Base-by-base conservation (phyloP, 768 basidiomycete species). In the Hygrocybe punicea region DNA sequence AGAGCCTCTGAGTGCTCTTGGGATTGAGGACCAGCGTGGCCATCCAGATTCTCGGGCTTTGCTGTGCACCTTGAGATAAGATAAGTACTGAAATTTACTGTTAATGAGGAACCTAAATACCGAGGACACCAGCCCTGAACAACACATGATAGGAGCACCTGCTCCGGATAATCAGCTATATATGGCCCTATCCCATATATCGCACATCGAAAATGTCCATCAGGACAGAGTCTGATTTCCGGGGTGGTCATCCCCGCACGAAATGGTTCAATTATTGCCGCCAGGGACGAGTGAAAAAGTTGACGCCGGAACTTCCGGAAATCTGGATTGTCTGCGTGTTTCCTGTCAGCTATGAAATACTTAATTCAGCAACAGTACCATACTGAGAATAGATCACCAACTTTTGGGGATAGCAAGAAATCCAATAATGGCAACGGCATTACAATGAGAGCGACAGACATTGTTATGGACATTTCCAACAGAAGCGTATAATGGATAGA, bases 101-200 rank as follows among this genome's bases (percentile, higher is more conserved):
- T 21, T 42, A 42, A 21, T 42, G 19, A 16, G 16, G 14, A 42
- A 42, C 16, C 40, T 42, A 42, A 42, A 42, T 42, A 42, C 40
- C 6, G 19, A 42, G 19, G 29, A 57, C 76, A 78, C 74, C 73
- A 76, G 2, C 63, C 65, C 46, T 70, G 68, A 0, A 76, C 66
- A 40, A 73, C 59, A 37, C 72, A 66, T 3, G 69, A 60, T 0
- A 75, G 54, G 2, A 69, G 51, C 1, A 60, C 65, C 57, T 76
- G 73, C 53, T 77, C 73, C 0, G 71, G 76, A 47, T 78, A 76
- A 54, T 78, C 71, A 0, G 73, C 72, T 58, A 78, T 76, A 35
- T 73, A 74, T 2, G 71, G 65, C 1, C 69, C 71, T 2, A 78
- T 49, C 1, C 63, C 65, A 60, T 68, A 76, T 10, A 75, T 63